Conservation (phyloP, 495 filamentous ascomycete species). For the Neurospora tetrasperma region DNA sequence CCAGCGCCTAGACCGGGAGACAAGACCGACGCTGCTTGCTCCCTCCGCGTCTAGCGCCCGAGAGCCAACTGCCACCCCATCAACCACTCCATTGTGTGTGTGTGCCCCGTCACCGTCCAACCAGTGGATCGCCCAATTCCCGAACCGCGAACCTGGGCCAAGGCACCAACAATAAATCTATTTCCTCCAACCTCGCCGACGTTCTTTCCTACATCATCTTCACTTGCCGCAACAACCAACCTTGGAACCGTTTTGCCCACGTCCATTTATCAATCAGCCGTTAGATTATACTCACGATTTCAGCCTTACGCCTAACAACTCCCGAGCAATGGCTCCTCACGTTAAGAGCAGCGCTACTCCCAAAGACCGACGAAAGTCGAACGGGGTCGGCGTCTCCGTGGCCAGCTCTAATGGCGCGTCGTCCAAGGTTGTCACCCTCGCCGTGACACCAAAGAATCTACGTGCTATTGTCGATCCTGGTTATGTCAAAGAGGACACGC, state of each 20-base stretch:
- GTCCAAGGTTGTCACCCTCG: conserved; percentile 31
- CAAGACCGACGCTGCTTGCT: neutral
- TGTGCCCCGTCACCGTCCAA: conserved; percentile 13
- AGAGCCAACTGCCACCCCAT: neutral
- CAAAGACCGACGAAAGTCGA: conserved; percentile 41
- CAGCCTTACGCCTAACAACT: neutral
- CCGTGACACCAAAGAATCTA: conserved; percentile 27
- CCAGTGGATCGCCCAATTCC: conserved; percentile 20
- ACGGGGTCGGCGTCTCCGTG: conserved; percentile 6
- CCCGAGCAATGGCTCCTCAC: conserved; percentile 25
- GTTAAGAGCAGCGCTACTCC: conserved; percentile 26
- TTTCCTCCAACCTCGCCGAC: conserved; percentile 8
- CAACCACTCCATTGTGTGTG: conserved; percentile 15
- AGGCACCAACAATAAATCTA: conserved; percentile 9
- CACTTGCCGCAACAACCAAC: conserved; percentile 2
- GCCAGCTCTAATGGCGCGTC: conserved; percentile 7
- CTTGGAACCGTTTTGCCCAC: neutral
- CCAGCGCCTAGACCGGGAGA: conserved; percentile 10
- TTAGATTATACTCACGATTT: neutral
- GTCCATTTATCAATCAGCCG: conserved; percentile 9
- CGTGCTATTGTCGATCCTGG: conserved; percentile 34
- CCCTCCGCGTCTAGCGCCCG: neutral
- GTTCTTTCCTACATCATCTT: neutral
- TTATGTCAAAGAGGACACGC: conserved; percentile 33
- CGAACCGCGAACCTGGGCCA: conserved; percentile 15